Evolutionary conservation across 1,139 yeast species (phyloP).

Genomic region (Pichia sp.): DNA sequence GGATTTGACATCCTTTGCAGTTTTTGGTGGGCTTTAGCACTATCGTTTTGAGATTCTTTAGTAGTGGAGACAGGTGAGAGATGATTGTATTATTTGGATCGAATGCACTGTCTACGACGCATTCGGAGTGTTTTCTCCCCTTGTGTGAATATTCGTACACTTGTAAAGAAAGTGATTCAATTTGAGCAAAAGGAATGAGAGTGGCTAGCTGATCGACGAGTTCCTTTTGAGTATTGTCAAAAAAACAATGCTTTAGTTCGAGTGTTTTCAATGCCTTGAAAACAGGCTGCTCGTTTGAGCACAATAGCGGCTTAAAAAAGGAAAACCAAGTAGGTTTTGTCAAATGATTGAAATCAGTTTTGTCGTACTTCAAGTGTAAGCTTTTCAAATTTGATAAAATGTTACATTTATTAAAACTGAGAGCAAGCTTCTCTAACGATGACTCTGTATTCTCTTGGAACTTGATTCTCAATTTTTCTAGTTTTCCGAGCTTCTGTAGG

Average conservation of each 20-base stretch:
- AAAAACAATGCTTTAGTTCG: conserved; percentile 19
- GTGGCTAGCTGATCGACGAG: conserved; percentile 8
- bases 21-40: conserved; percentile 22
- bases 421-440: conserved; percentile 11
- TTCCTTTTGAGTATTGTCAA: conserved; percentile 14
- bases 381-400: conserved; percentile 11
- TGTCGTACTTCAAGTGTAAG: conserved; percentile 16
- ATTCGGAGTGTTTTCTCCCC: conserved; percentile 11
- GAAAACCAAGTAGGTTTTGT: conserved; percentile 21
- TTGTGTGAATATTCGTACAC: conserved; percentile 24
- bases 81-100: conserved; percentile 8
- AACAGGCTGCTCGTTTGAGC: background rate
- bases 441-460: conserved; percentile 19
- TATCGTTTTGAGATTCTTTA: conserved; percentile 14
- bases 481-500: conserved; percentile 4
- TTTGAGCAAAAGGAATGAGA: conserved; percentile 15
- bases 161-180: conserved; percentile 17
- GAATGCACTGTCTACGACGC: background rate
- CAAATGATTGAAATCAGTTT: conserved; percentile 19
- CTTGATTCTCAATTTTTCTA: conserved; percentile 14
- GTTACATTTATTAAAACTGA: conserved; percentile 5
- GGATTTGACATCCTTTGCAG: conserved; percentile 21
- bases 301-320: conserved; percentile 15
- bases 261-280: conserved; percentile 14
- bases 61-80: conserved; percentile 12